These are phyloP conservation scores for Linnemannia schmuckeri DNA, from an alignment of 192 early-diverging fungal species.

Conservation along the genomic window DNA sequence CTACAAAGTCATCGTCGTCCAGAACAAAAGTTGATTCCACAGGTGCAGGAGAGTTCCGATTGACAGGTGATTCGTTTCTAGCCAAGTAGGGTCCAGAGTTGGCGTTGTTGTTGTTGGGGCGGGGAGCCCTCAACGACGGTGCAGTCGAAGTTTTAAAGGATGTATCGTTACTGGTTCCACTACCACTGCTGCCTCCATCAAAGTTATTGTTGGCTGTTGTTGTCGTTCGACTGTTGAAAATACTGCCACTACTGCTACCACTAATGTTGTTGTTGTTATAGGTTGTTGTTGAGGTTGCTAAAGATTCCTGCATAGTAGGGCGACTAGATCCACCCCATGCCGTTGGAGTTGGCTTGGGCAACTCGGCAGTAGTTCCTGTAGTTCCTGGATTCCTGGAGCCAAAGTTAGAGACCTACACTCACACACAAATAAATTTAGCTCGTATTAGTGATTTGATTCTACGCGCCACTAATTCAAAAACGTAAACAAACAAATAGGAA, in stretches of 20 bases:
- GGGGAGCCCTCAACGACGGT: neutral
- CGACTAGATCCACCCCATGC: conserved; percentile 41
- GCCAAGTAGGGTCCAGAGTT: neutral
- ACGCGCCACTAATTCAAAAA: neutral
- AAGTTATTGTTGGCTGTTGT: neutral
- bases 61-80: neutral
- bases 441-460: neutral
- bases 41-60: neutral
- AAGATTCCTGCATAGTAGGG: conserved; percentile 23
- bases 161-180: neutral
- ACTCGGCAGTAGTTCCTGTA: neutral
- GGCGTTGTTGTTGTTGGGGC: neutral
- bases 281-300: neutral
- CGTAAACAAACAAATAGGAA: neutral
- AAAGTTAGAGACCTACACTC: conserved; percentile 15
- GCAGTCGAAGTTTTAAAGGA: neutral
- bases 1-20: conserved; percentile 28
- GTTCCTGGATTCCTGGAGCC: conserved; percentile 4
- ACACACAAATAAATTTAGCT: neutral
- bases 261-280: neutral
- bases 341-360: neutral
- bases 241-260: neutral
- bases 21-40: neutral
- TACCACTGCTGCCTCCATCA: neutral
- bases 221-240: neutral